Percentiles rank a stretch among this genome's conserved stretches.
phyloP scores from a whole-genome alignment of 129 eudicot species.

The Smallanthus sonchifolius region DNA sequence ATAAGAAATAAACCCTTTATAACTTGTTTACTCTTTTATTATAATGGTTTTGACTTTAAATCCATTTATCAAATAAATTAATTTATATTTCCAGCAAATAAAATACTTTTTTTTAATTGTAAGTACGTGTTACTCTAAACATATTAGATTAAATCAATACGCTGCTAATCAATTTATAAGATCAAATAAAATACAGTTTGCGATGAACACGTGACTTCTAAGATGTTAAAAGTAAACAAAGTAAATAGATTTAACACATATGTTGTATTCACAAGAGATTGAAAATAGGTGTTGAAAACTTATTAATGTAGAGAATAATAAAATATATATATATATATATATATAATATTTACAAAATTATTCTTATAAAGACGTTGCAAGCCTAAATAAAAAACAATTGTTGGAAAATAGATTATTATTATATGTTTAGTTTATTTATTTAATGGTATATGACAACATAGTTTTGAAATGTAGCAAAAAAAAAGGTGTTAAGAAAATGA shows the following conservation, averaged over 20 bases:
- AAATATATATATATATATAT: background rate
- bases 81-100: background rate
- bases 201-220: no score
- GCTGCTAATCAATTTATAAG: no score
- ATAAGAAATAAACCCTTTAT: background rate
- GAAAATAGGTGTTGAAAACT: background rate
- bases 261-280: background rate
- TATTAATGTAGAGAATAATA: background rate
- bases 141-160: no score
- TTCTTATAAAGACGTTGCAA: background rate
- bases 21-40: background rate
- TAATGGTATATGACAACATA: constrained; percentile 35
- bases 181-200: no score
- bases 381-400: background rate
- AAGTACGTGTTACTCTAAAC: no score
- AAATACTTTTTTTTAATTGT: background rate
- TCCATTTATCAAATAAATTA: background rate
- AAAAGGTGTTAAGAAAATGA: constrained; percentile 31
- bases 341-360: background rate
- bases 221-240: background rate
- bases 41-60: background rate
- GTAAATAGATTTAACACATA: background rate
- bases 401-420: constrained; percentile 4
- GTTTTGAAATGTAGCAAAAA: constrained; percentile 28
- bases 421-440: background rate